phyloP scores from a whole-genome alignment of 2,329 filamentous ascomycete species.

The Diplodia scrobiculata region DNA sequence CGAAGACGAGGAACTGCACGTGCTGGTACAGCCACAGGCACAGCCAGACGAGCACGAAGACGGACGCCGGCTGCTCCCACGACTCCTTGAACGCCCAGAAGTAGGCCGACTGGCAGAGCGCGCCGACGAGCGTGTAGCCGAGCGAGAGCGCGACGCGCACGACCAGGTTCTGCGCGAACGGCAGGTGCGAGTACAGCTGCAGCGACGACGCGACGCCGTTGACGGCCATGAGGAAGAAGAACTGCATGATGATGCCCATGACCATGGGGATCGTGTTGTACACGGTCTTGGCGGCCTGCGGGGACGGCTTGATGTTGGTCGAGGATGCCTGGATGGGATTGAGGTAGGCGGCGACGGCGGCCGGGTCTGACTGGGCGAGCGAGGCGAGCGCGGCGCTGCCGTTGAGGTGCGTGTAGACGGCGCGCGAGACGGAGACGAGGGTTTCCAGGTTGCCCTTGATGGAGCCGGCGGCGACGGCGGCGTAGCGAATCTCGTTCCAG shows the following conservation, averaged over 20 bases:
- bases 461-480: conserved; percentile 43
- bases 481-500: conserved; percentile 53
- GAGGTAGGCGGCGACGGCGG: conserved; percentile 42
- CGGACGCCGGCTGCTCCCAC: conserved; percentile 43
- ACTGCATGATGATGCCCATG: conserved; percentile 52
- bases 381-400: conserved; percentile 37
- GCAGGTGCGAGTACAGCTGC: conserved; percentile 35
- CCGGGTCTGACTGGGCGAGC: conserved; percentile 37
- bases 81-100: conserved; percentile 48
- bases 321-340: conserved; percentile 45
- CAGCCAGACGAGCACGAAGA: conserved; percentile 49
- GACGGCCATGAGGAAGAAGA: conserved; percentile 52
- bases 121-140: conserved; percentile 41
- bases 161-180: conserved; percentile 34
- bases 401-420: conserved; percentile 43
- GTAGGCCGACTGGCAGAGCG: conserved; percentile 44
- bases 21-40: conserved; percentile 49
- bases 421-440: conserved; percentile 38
- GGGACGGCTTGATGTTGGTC: conserved; percentile 47
- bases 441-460: conserved; percentile 40
- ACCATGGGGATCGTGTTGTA: conserved; percentile 53
- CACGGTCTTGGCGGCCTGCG: conserved; percentile 48
- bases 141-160: conserved; percentile 38
- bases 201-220: conserved; percentile 45
- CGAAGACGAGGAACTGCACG: conserved; percentile 48